phyloP scores from a whole-genome alignment of 208 protist species.

The Crithidia acanthocephali region DNA sequence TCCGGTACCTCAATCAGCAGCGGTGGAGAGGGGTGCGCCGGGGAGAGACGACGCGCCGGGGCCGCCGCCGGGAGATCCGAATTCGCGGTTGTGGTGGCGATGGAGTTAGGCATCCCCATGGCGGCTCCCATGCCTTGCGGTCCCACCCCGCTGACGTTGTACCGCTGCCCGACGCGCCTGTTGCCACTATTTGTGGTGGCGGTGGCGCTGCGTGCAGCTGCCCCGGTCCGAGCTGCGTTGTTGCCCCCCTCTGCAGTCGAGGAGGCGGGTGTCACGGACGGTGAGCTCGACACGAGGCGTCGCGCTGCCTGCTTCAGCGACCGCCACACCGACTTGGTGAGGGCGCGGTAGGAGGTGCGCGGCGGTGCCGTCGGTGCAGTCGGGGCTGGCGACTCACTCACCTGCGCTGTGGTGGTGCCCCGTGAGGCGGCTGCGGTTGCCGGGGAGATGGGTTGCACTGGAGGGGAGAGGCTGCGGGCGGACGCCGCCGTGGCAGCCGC shows the following conservation, averaged over 20 bases:
- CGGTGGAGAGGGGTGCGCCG: slow-evolving; percentile 15
- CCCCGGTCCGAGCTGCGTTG: no score
- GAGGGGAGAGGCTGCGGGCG: background rate
- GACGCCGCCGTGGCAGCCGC: background rate
- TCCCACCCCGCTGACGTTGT: background rate
- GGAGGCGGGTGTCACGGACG: background rate
- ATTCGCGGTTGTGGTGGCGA: background rate
- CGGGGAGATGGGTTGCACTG: background rate
- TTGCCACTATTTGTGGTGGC: no score
- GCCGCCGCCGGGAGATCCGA: no score
- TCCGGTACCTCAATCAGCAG: slow-evolving; percentile 35
- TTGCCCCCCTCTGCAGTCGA: no score
- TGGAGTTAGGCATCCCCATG: background rate
- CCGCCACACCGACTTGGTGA: slow-evolving; percentile 31
- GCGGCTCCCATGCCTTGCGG: background rate
- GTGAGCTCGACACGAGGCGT: slow-evolving; percentile 7
- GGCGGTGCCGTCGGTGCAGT: background rate
- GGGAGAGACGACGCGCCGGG: background rate
- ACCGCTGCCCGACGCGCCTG: no score
- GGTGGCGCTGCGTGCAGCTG: no score
- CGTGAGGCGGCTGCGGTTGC: background rate
- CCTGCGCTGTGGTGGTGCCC: background rate
- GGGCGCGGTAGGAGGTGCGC: slow-evolving; percentile 13
- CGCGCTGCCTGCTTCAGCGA: slow-evolving; percentile 31
- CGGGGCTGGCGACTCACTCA: slow-evolving; percentile 7